Evolutionary conservation across 805 yeast genomes (phyloP).

Genomic region (Zygotorulaspora florentina): DNA sequence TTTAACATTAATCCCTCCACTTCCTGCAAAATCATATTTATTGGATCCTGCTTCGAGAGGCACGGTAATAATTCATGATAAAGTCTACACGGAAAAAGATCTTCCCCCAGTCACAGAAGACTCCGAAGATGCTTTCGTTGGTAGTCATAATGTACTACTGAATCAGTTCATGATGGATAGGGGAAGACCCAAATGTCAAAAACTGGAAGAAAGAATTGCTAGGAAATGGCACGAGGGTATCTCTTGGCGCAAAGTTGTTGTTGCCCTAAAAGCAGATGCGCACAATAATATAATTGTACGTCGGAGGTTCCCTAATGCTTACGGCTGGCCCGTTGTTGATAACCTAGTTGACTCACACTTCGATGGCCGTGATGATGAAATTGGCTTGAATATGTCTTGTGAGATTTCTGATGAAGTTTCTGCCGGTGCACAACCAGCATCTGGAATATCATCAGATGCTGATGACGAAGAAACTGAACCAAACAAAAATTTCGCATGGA

Average conservation of each 20-base stretch:
- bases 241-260: slow-evolving; percentile 69
- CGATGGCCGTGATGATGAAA: slow-evolving; percentile 20
- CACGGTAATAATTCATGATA: slow-evolving; percentile 63
- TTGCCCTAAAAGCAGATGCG: slow-evolving; percentile 66
- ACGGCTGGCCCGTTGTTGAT: slow-evolving; percentile 79
- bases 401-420: not conserved
- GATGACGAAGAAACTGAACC: slow-evolving; percentile 18
- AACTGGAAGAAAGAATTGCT: slow-evolving; percentile 54
- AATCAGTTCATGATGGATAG: slow-evolving; percentile 33
- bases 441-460: no score
- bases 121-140: slow-evolving; percentile 12
- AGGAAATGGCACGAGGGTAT: slow-evolving; percentile 63
- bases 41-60: slow-evolving; percentile 60
- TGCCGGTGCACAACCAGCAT: not conserved
- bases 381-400: not conserved
- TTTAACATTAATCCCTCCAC: slow-evolving; percentile 62
- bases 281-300: slow-evolving; percentile 73
- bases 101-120: slow-evolving; percentile 37
- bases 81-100: slow-evolving; percentile 50
- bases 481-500: slow-evolving; percentile 45
- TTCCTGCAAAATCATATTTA: slow-evolving; percentile 58
- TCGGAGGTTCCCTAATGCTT: slow-evolving; percentile 70
- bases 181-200: slow-evolving; percentile 18
- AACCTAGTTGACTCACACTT: slow-evolving; percentile 63
- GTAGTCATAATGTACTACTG: slow-evolving; percentile 29